Conservation (phyloP, 2,329 filamentous ascomycete genomes). For the Aspergillus hortae region DNA sequence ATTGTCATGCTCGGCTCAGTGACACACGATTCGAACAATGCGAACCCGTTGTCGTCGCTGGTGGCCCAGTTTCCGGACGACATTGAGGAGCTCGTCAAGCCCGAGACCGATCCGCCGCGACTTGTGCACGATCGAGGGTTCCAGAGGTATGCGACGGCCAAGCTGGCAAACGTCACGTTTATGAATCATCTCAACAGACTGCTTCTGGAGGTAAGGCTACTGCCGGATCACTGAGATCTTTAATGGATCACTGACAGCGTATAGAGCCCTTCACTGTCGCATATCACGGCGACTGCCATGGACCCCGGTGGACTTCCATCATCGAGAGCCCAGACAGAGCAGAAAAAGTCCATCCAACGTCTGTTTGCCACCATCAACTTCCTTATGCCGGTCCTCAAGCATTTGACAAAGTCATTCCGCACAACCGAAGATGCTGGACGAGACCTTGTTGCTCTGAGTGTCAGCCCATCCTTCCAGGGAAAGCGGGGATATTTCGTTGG, state of each 20-base stretch:
- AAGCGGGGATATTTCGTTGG: slow-evolving; percentile 17
- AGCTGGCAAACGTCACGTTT: slow-evolving; percentile 40
- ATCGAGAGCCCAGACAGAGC: slow-evolving; percentile 15
- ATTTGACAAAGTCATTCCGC: slow-evolving; percentile 13
- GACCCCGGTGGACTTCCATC: slow-evolving; percentile 29
- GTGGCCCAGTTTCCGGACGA: slow-evolving; percentile 34
- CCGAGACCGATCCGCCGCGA: slow-evolving; percentile 21
- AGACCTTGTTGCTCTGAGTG: slow-evolving; percentile 15
- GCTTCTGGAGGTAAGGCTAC: slow-evolving; percentile 24
- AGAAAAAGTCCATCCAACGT: slow-evolving; percentile 8
- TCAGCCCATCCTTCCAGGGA: slow-evolving; percentile 11
- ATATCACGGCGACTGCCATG: slow-evolving; percentile 29
- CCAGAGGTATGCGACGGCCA: slow-evolving; percentile 44
- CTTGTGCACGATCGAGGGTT: slow-evolving; percentile 41
- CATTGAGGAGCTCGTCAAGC: slow-evolving; percentile 36
- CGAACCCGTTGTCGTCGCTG: slow-evolving; percentile 36
- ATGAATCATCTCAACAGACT: slow-evolving; percentile 40
- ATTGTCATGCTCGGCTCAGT: slow-evolving; percentile 32
- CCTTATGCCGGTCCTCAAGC: slow-evolving; percentile 16
- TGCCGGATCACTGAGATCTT: background rate
- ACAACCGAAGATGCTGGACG: slow-evolving; percentile 14
- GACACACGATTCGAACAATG: slow-evolving; percentile 37
- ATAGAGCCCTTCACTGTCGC: slow-evolving; percentile 22
- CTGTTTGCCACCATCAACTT: slow-evolving; percentile 12
- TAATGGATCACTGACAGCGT: background rate